Percentiles rank a stretch among this genome's conserved stretches.
Evolutionary conservation across 2,329 filamentous ascomycete species (phyloP).

Genomic region (Fusarium brevicatenulatum): DNA sequence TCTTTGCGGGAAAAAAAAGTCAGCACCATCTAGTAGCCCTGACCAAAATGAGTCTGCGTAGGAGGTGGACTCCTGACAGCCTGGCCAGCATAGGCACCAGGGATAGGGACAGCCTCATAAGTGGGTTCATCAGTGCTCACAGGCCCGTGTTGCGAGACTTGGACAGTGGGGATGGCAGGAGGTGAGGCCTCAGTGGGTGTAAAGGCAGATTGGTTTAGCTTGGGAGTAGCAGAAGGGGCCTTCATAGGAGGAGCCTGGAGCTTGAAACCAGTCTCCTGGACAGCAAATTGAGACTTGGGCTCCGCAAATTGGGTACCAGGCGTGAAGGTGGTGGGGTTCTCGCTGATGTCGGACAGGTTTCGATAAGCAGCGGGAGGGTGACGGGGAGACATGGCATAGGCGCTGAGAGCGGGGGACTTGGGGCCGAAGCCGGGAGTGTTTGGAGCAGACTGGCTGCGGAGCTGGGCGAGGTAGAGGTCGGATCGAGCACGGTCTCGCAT

Average conservation of each 20-base stretch:
- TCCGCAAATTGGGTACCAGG: constrained; percentile 67
- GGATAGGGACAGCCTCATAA: constrained; percentile 89
- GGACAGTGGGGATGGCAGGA: constrained; percentile 52
- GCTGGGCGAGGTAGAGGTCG: constrained; percentile 91
- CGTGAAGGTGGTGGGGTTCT: constrained; percentile 62
- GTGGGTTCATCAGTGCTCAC: constrained; percentile 82
- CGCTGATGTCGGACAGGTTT: constrained; percentile 58
- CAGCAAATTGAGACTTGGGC: constrained; percentile 70
- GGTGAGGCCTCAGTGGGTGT: constrained; percentile 56
- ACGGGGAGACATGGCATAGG: constrained; percentile 67
- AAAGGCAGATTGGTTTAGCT: constrained; percentile 71
- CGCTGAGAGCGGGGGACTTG: constrained; percentile 65
- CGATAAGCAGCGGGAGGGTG: constrained; percentile 68
- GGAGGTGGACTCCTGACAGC: constrained; percentile 63
- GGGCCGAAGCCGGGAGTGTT: constrained; percentile 91
- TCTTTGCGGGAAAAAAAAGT: neutral
- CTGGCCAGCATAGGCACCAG: constrained; percentile 77
- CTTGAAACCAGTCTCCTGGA: constrained; percentile 74
- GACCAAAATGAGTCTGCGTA: constrained; percentile 56
- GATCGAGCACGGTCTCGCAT: constrained; percentile 92
- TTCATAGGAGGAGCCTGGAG: constrained; percentile 86
- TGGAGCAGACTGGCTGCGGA: constrained; percentile 86
- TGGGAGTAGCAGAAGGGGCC: constrained; percentile 81
- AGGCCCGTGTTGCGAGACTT: constrained; percentile 70
- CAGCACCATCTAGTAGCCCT: constrained; percentile 35